These are phyloP conservation scores for Talaromyces sp. DNA, from an alignment of 2,329 filamentous ascomycete genomes.

Conservation along the genomic window DNA sequence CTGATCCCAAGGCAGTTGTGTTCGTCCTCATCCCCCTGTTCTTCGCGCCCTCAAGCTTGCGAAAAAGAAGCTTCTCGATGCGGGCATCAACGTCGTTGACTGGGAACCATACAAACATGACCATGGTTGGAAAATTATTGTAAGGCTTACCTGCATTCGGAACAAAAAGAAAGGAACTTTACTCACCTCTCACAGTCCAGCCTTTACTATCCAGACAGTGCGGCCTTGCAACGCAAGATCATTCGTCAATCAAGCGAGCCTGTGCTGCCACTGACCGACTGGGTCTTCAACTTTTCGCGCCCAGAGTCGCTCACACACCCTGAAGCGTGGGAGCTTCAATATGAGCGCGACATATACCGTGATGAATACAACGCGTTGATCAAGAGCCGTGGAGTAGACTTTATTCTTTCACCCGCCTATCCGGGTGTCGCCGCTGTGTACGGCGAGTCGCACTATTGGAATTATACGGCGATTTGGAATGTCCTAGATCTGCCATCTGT, in stretches of 20 bases:
- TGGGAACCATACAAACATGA: conserved; percentile 40
- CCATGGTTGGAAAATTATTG: conserved; percentile 40
- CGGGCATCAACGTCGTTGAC: conserved; percentile 48
- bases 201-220: conserved; percentile 55
- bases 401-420: conserved; percentile 35
- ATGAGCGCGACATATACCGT: conserved; percentile 31
- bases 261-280: conserved; percentile 48
- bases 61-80: conserved; percentile 38
- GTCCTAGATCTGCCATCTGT: conserved; percentile 34
- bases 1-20: conserved; percentile 42
- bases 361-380: conserved; percentile 37
- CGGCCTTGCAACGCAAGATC: conserved; percentile 31
- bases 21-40: conserved; percentile 63
- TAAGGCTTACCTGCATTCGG: conserved; percentile 14
- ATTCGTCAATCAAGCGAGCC: conserved; percentile 48
- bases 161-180: conserved; percentile 10
- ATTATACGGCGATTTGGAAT: conserved; percentile 40
- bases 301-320: conserved; percentile 22
- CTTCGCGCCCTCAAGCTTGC: conserved; percentile 20
- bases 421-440: conserved; percentile 32
- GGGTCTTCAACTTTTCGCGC: conserved; percentile 33
- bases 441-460: conserved; percentile 40
- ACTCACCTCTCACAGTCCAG: conserved; percentile 37
- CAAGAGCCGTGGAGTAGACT: conserved; percentile 33
- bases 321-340: conserved; percentile 34